Base-by-base conservation (phyloP, 2,329 filamentous ascomycete genomes). In the Cercospora janseana region DNA sequence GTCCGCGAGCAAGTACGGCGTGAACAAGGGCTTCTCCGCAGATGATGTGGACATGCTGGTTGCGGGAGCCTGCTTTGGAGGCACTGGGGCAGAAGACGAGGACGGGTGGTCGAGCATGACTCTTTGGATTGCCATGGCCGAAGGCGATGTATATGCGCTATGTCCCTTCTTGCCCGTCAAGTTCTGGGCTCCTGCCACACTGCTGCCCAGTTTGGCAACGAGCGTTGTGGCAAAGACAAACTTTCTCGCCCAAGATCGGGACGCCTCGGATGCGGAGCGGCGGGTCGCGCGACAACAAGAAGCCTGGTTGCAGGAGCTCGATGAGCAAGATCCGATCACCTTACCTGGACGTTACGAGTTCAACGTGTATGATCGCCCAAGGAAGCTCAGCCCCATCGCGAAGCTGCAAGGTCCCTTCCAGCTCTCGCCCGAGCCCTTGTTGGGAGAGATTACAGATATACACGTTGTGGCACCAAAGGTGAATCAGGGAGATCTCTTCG, bases 41-140 rank as follows among this genome's bases (percentile, higher is more conserved):
- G 91, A 97, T 66, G 82, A 81, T 1, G 85, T 94, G 52, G 91
- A 97, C 66, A 95, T 98, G 85, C 88, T 96, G 64, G 89, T 95
- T 16, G 89, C 90, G 3, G 85, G 91, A 2, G 90, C 91, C 43
- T 88, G 84, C 66, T 98, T 98, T 72, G 92, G 90, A 10, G 90
- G 90, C 20, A 74, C 67, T 43, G 80, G 78, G 7, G 72, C 69
- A 48, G 75, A 78, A 46, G 78, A 77, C 28, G 79, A 83, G 57
- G 75, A 81, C 62, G 79, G 79, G 2, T 98, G 93, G 93, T 87
- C 90, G 6, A 83, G 91, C 7, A 96, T 96, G 87, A 97, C 93
- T 0, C 76, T 98, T 8, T 98, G 92, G 88, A 75, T 97, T 44
- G 90, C 91, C n/a, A 98, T 96, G 87, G 82, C 83, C 28, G 87